Evolutionary conservation across 2,329 filamentous ascomycete genomes (phyloP), one percentile per base, ranked within the genome.

Genomic region (Orbilia javanica): DNA sequence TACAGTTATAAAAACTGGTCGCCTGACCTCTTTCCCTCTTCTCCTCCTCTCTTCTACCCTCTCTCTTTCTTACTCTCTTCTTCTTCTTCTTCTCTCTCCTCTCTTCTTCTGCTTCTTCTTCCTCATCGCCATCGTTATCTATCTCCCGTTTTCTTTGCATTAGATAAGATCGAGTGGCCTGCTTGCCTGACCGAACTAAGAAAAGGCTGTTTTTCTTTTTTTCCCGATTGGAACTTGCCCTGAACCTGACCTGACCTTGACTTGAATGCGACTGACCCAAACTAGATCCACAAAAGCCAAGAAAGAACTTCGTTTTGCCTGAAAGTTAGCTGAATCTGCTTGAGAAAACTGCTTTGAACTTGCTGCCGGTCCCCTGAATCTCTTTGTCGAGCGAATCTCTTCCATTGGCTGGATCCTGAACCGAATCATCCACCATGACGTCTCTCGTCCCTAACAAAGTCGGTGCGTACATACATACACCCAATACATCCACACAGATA

Each of bases 21-120:
- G 70, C 27, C 62, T 74, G 70, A 74, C 70, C 70, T 62, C 31
- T 74, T 68, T 63, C 52, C 44, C 42, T 39, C 39, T 48, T 72
- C 62, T 62, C 57, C 46, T 22, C 11, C 22, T 46, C 13, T 55
- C 11, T 36, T 27, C 10, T 2, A n/a, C 15, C 53, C 31, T 42
- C n/a, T 55, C 11, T 8, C 25, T 46, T 31, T 34, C 42, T 39
- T 39, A 42, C 34, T 10, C 46, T 46, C 8, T n/a, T 20, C n/a
- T 48, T 25, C 18, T 48, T 48, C 44, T 25, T 25, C 8, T 5
- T 25, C 18, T 25, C 20, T 7, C 10, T 39, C 11, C 11, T 13
- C 46, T 46, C 8, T n/a, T 20, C n/a, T 48, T 25, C 18, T 48
- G 22, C 44, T 25, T 25, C 8, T 5, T 25, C 18, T 25, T 8